These are phyloP conservation scores for Mycena haematopus DNA, from an alignment of 768 basidiomycete genomes.

Conservation along the genomic window DNA sequence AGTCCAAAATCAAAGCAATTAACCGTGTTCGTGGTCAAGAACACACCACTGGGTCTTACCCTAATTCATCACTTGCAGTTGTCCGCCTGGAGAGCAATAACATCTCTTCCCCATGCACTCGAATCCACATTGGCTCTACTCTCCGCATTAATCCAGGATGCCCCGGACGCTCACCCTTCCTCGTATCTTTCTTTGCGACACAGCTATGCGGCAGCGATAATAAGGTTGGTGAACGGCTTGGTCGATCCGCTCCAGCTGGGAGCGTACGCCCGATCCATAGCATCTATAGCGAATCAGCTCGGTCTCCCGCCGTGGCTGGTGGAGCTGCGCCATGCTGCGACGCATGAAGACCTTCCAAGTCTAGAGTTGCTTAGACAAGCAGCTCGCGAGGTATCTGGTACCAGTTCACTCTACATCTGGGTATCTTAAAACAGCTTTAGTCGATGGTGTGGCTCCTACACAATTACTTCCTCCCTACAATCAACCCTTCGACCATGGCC, in stretches of 20 bases:
- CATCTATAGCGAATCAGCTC: constrained; percentile 85
- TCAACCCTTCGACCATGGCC: constrained; percentile 56
- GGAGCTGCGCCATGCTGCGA: constrained; percentile 92
- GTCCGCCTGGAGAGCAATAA: constrained; percentile 80
- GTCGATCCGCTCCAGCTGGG: constrained; percentile 94
- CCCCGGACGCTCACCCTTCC: constrained; percentile 29
- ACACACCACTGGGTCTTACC: background rate
- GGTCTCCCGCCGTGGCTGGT: constrained; percentile 90
- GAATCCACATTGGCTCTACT: constrained; percentile 75
- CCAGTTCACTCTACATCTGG: background rate
- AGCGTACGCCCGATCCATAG: constrained; percentile 88
- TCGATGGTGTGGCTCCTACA: constrained; percentile 83
- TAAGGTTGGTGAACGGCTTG: constrained; percentile 91
- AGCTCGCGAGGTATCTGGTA: constrained; percentile 63
- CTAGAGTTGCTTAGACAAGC: constrained; percentile 81
- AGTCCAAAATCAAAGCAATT: constrained; percentile 63
- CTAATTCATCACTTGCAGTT: constrained; percentile 49
- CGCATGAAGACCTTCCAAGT: constrained; percentile 93
- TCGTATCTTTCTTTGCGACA: constrained; percentile 68
- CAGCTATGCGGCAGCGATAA: constrained; percentile 79
- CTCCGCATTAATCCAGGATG: constrained; percentile 64
- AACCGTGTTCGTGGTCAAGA: constrained; percentile 59
- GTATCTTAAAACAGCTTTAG: constrained; percentile 45
- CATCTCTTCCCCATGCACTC: constrained; percentile 80
- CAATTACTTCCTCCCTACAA: constrained; percentile 83